Conservation (phyloP, 176 grass and related monocot species). For the Hyparrhenia diplandra region DNA sequence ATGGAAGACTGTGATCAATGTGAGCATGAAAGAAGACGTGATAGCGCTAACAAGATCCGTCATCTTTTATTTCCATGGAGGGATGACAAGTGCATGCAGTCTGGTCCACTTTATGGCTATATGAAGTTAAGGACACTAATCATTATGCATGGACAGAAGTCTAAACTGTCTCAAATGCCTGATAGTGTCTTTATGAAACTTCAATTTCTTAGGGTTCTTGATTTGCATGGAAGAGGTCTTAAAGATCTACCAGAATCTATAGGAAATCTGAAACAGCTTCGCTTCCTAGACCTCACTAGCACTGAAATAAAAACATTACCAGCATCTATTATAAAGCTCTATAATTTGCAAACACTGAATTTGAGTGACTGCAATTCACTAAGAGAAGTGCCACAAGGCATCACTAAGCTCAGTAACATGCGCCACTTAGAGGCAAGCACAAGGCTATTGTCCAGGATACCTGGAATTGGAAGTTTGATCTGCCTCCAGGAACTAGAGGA, state of each 20-base stretch:
- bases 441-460: constrained; percentile 28
- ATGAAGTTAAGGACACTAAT: constrained; percentile 61
- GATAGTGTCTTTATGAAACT: constrained; percentile 43
- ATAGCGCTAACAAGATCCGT: constrained; percentile 24
- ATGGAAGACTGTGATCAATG: constrained; percentile 52
- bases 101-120: constrained; percentile 36
- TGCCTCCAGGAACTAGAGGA: constrained; percentile 67
- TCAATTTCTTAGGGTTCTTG: constrained; percentile 52
- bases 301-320: constrained; percentile 55
- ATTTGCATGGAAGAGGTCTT: constrained; percentile 44
- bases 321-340: constrained; percentile 41
- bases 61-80: constrained; percentile 60
- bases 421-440: constrained; percentile 48
- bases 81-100: constrained; percentile 23
- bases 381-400: constrained; percentile 41
- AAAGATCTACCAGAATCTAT: constrained; percentile 60
- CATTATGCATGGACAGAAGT: constrained; percentile 47
- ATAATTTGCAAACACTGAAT: constrained; percentile 60
- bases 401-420: constrained; percentile 52
- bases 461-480: constrained; percentile 52
- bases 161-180: constrained; percentile 35
- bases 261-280: constrained; percentile 64
- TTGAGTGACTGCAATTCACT: constrained; percentile 46
- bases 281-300: constrained; percentile 54
- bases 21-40: constrained; percentile 11